These are phyloP conservation scores for Cercospora janseana DNA, from an alignment of 2,329 filamentous ascomycete genomes.

Conservation along the genomic window DNA sequence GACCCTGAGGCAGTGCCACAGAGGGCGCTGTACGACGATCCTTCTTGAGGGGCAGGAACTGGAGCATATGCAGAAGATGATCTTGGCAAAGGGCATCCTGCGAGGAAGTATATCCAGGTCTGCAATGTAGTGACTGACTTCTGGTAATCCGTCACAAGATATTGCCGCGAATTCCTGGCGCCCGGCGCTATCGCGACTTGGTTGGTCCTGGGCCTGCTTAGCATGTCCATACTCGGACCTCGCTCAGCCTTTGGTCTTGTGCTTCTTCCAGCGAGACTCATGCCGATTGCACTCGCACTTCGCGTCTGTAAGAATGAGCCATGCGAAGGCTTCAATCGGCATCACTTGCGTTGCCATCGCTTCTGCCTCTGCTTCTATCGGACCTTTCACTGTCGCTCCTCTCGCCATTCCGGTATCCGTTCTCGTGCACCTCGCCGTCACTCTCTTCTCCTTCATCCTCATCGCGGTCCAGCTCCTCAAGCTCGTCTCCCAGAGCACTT, in stretches of 20 bases:
- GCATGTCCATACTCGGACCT: no score
- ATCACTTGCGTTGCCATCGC: constrained; percentile 14
- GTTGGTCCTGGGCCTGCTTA: no score
- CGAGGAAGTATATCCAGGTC: no score
- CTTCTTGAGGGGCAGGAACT: background rate
- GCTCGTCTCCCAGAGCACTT: constrained; percentile 73
- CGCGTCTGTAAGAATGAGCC: background rate
- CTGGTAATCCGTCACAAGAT: no score
- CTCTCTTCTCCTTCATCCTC: constrained; percentile 43
- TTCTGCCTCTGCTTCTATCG: constrained; percentile 11
- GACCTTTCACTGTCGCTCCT: constrained; percentile 4
- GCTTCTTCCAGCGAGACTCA: no score
- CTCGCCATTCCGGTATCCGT: constrained; percentile 23
- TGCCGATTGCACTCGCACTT: background rate
- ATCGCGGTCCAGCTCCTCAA: constrained; percentile 68
- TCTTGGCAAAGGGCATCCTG: no score
- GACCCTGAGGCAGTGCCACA: background rate
- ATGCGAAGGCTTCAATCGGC: constrained; percentile 29
- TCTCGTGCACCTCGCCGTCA: constrained; percentile 28
- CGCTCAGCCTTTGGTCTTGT: no score
- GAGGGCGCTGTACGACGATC: background rate
- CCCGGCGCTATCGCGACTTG: no score
- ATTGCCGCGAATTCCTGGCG: no score
- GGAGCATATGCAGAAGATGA: background rate
- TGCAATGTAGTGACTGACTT: no score